Evolutionary conservation across 768 basidiomycete genomes (phyloP).

Genomic region (Amylocystis lapponica): DNA sequence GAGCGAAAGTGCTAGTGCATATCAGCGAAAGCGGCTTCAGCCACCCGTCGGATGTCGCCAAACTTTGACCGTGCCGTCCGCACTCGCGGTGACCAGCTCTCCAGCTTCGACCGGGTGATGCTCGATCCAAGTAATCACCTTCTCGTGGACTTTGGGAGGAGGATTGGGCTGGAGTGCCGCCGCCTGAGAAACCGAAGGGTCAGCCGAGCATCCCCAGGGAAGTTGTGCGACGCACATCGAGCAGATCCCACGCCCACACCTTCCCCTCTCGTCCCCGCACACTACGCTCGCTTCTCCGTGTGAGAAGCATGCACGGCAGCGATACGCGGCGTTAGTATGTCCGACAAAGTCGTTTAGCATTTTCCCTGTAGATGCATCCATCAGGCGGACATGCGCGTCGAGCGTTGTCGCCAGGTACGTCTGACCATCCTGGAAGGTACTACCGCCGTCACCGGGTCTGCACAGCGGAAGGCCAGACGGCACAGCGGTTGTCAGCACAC

Average conservation of each 20-base stretch:
- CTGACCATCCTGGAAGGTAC: conserved; percentile 74
- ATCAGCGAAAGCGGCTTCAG: not conserved
- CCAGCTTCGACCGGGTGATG: conserved; percentile 76
- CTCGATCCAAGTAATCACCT: conserved; percentile 88
- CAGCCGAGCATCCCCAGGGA: conserved; percentile 1
- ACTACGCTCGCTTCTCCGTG: conserved; percentile 77
- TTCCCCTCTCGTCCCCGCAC: conserved; percentile 86
- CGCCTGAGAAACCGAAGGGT: conserved; percentile 40
- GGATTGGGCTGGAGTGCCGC: conserved; percentile 64
- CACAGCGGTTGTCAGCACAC: not conserved
- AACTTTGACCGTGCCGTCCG: conserved; percentile 88
- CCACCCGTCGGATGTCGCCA: conserved; percentile 40
- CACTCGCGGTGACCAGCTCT: conserved; percentile 86
- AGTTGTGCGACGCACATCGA: conserved; percentile 60
- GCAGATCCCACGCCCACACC: conserved; percentile 91
- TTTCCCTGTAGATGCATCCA: conserved; percentile 80
- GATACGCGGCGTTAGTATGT: conserved; percentile 68
- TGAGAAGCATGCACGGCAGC: conserved; percentile 78
- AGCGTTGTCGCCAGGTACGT: conserved; percentile 80
- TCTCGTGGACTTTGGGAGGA: conserved; percentile 74
- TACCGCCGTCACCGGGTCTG: conserved; percentile 85
- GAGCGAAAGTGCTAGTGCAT: not conserved
- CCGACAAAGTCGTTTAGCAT: conserved; percentile 82
- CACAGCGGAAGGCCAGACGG: not conserved
- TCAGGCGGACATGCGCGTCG: conserved; percentile 79